These are phyloP conservation scores for Ceratobasidium sp. DNA, from an alignment of 1,284 basidiomycete genomes.

Conservation along the genomic window DNA sequence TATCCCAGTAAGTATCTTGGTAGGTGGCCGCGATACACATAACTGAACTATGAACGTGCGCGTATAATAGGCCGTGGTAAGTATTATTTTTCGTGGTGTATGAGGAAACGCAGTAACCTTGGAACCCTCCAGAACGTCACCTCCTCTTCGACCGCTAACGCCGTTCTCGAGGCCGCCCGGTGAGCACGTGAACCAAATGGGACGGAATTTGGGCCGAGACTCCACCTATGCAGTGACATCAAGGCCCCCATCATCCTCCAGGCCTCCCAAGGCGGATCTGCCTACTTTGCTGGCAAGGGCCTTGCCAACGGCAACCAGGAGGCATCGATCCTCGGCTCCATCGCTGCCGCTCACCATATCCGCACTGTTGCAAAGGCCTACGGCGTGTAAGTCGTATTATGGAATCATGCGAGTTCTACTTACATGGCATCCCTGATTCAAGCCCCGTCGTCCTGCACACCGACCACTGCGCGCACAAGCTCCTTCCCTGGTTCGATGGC, in stretches of 20 bases:
- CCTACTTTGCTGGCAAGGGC: conserved; percentile 98
- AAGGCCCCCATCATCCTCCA: conserved; percentile 99
- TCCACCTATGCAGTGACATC: conserved; percentile 67
- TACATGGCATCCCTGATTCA: conserved; percentile 9
- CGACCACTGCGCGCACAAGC: conserved; percentile 99
- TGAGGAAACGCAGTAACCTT: neutral
- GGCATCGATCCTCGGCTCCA: conserved; percentile 93
- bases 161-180: conserved; percentile 89
- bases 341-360: conserved; percentile 94
- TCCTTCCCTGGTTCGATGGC: conserved; percentile 99
- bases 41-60: conserved; percentile 9
- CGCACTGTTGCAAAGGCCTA: conserved; percentile 89
- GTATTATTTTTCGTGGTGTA: conserved; percentile 53
- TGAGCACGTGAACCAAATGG: conserved; percentile 51
- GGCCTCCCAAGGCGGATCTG: conserved; percentile 95
- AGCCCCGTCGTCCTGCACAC: conserved; percentile 98
- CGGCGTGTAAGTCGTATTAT: conserved; percentile 75
- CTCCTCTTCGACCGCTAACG: conserved; percentile 88
- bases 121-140: conserved; percentile 70
- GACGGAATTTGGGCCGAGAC: conserved; percentile 31
- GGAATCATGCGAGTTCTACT: neutral
- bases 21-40: neutral
- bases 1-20: conserved; percentile 73
- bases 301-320: conserved; percentile 95
- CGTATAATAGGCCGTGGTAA: conserved; percentile 72